Base-by-base conservation (phyloP, 1,284 basidiomycete genomes). In the Microbotryum violaceum region DNA sequence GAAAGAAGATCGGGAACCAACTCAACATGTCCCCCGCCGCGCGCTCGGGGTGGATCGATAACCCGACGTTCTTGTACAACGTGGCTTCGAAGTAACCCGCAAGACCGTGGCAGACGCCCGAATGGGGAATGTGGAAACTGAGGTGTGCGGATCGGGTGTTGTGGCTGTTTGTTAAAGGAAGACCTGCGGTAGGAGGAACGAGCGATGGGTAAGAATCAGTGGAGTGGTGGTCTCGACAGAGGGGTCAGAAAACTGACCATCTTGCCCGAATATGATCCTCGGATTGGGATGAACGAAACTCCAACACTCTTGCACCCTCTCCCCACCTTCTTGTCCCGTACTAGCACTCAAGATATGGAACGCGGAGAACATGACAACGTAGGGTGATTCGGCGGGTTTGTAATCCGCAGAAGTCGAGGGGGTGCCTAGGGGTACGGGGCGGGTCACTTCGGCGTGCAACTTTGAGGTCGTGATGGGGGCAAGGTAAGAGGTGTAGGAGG, bases 1-100 rank as follows among this genome's bases (percentile, higher is more conserved):
- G 94, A 77, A 99, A 96, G 78, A 91, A 97, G 42, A 97, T 79
- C 0, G 96, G 96, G 79, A 99, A 99, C 96, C 96, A 99, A 71
- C 90, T 94, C 64, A 97, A 80, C 94, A 98, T 97, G 70, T 97
- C 88, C 70, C 89, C 89, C 59, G 89, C 84, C 75, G 88, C 87
- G 54, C 86, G 84, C 60, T 91, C 85, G 0, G 96, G 96, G 74
- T 97, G 92, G 54, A 96, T 99, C 70, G 91, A 96, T 45, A 98
- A 79, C 0, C 89, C 88, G 23, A 98, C 81, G 68, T 88, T 85
- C 47, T 84, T 85, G 74, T 97, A 99, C 6, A 98, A 78, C 33
- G 91, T 85, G 0, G 94, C 91, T 77, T 98, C 94, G 72, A 99
- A 99, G 76, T 97, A 98, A 4, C 96, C 96, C 3, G 91, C 94